Evolutionary conservation across 768 basidiomycete species (phyloP).

Genomic region (Gymnopilus dilepis): DNA sequence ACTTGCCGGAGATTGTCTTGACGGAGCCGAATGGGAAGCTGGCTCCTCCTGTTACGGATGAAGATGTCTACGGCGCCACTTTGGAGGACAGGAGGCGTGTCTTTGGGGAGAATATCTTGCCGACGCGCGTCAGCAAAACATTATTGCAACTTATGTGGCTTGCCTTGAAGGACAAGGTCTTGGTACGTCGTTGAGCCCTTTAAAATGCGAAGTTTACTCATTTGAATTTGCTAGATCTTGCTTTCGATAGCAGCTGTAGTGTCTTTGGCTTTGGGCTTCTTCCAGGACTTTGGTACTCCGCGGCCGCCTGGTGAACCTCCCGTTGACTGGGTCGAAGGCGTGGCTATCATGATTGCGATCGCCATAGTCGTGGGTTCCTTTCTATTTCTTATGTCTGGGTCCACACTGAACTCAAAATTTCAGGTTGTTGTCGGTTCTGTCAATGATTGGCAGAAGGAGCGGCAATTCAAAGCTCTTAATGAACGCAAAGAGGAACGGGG

Average conservation of each 20-base stretch:
- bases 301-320: constrained; percentile 64
- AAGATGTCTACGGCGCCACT: constrained; percentile 42
- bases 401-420: constrained; percentile 16
- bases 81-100: constrained; percentile 67
- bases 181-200: constrained; percentile 54
- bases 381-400: neutral
- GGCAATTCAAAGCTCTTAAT: constrained; percentile 91
- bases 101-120: constrained; percentile 80
- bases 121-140: constrained; percentile 69
- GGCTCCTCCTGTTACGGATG: constrained; percentile 22
- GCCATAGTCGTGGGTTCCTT: constrained; percentile 64
- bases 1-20: constrained; percentile 42
- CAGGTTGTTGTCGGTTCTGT: constrained; percentile 90
- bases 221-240: constrained; percentile 60
- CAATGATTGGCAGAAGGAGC: constrained; percentile 99
- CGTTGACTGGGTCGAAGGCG: constrained; percentile 98
- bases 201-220: neutral
- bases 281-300: constrained; percentile 87
- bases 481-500: constrained; percentile 94
- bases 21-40: constrained; percentile 44
- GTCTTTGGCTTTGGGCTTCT: constrained; percentile 91
- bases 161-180: constrained; percentile 88
- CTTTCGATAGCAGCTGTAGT: constrained; percentile 92
- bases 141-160: constrained; percentile 82
- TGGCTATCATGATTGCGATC: constrained; percentile 79